Evolutionary conservation across 176 grass and related monocot species (phyloP).

Genomic region (Saccharum spontaneum): DNA sequence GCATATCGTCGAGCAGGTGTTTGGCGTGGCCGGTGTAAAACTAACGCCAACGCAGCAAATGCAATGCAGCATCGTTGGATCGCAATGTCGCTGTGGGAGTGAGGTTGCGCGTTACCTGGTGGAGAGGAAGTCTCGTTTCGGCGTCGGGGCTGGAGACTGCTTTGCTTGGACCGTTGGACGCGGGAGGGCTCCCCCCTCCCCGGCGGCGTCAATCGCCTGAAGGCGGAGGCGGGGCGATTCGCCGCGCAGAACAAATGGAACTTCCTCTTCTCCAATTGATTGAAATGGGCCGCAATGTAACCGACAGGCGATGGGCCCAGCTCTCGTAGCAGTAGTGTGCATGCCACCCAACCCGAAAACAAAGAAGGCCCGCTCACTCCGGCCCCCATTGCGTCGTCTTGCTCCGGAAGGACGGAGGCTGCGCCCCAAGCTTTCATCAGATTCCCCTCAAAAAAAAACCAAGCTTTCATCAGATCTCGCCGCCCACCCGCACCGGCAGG

Average conservation of each 20-base stretch:
- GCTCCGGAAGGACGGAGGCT: neutral
- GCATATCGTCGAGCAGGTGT: conserved; percentile 34
- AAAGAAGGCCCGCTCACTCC: neutral
- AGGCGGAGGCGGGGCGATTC: neutral
- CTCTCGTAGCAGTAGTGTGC: neutral
- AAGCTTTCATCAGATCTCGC: conserved; percentile 25
- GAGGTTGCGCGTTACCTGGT: neutral
- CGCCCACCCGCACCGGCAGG: neutral
- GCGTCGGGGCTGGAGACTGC: neutral
- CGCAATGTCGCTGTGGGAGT: neutral
- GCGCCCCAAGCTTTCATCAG: neutral
- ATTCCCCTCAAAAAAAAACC: neutral
- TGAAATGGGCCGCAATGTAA: neutral
- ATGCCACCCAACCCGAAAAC: neutral
- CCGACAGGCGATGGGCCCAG: neutral
- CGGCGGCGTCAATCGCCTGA: conserved; percentile 4
- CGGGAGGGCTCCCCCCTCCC: neutral
- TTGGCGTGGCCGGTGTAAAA: neutral
- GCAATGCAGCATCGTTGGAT: neutral
- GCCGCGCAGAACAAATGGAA: neutral
- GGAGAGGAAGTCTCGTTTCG: neutral
- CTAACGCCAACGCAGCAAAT: neutral
- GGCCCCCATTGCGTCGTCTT: neutral
- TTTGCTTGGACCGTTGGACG: neutral
- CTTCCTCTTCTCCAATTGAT: neutral